A percentile compares a stretch with the other conserved stretches of the same genome.
Evolutionary conservation across 129 eudicot genomes (phyloP).

Genomic region (Scalesia atractyloides): DNA sequence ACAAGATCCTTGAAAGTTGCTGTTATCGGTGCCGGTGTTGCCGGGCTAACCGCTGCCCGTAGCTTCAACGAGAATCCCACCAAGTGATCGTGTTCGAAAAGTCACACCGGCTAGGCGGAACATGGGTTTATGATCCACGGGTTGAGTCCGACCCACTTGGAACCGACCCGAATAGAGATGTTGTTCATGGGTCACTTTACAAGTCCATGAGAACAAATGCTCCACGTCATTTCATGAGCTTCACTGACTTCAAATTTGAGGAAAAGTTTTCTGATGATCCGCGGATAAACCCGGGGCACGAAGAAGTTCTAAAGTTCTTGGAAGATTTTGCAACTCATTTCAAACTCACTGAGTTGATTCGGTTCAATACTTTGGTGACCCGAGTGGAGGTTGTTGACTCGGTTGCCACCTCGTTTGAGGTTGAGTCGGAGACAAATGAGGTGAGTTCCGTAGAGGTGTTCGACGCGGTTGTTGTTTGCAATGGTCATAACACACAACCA

Average conservation of each 20-base stretch:
- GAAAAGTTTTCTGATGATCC: conserved; percentile 39
- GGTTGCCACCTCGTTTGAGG: conserved; percentile 41
- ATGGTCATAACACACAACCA: conserved; percentile 59
- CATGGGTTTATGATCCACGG: conserved; percentile 67
- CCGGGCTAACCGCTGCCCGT: conserved; percentile 61
- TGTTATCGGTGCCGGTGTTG: conserved; percentile 69
- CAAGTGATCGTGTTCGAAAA: conserved; percentile 57
- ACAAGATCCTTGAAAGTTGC: conserved; percentile 53
- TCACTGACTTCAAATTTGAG: conserved; percentile 54
- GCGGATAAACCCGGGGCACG: conserved; percentile 50
- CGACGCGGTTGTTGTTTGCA: conserved; percentile 72
- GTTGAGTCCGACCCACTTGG: conserved; percentile 62
- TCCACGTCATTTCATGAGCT: conserved; percentile 62
- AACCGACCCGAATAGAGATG: conserved; percentile 49
- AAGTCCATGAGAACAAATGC: conserved; percentile 54
- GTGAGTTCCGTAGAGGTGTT: conserved; percentile 38
- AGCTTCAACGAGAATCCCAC: conserved; percentile 58
- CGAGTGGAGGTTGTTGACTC: conserved; percentile 44
- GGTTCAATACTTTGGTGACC: conserved; percentile 45
- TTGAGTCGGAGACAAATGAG: conserved; percentile 43
- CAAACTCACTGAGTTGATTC: conserved; percentile 41
- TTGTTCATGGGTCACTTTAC: conserved; percentile 61
- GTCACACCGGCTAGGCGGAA: conserved; percentile 51
- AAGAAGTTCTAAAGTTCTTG: conserved; percentile 58
- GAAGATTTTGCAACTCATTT: conserved; percentile 49